Percentiles rank a stretch among this genome's conserved stretches.
Conservation (phyloP, 306 rosid genomes). For the Fragaria iinumae region DNA sequence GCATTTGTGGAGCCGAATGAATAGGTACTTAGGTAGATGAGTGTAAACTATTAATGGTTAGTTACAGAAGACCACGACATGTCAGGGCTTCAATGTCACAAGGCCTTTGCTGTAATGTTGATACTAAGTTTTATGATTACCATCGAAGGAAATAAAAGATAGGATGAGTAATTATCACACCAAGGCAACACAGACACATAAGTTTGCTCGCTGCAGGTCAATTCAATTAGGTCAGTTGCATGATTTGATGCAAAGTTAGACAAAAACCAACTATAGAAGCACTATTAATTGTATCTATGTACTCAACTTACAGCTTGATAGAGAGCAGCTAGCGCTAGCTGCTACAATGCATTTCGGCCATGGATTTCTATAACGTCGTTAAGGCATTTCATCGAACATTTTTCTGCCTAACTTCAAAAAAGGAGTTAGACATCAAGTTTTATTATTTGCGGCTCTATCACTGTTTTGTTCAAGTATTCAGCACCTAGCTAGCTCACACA, state of each 20-base stretch:
- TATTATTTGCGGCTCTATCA: background rate
- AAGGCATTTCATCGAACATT: background rate
- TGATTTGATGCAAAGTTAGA: background rate
- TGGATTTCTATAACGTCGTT: background rate
- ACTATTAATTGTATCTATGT: background rate
- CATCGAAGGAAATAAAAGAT: background rate
- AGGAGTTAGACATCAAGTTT: background rate
- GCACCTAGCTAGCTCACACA: background rate
- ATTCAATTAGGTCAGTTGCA: slow-evolving; percentile 5
- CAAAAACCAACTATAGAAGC: background rate
- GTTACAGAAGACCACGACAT: background rate
- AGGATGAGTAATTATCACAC: background rate
- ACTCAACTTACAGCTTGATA: background rate
- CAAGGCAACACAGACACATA: background rate
- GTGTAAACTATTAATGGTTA: background rate
- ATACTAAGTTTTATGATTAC: background rate
- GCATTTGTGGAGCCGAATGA: background rate
- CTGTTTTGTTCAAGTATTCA: background rate
- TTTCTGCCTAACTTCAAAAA: background rate
- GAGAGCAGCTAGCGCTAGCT: background rate
- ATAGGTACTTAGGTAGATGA: background rate
- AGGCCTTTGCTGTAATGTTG: background rate
- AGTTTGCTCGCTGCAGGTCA: slow-evolving; percentile 3
- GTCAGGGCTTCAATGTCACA: background rate
- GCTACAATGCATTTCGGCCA: background rate